Percentiles rank a stretch among this genome's conserved stretches.
These are phyloP conservation scores for Tagetes patula DNA, from an alignment of 129 eudicot species.

Conservation along the genomic window DNA sequence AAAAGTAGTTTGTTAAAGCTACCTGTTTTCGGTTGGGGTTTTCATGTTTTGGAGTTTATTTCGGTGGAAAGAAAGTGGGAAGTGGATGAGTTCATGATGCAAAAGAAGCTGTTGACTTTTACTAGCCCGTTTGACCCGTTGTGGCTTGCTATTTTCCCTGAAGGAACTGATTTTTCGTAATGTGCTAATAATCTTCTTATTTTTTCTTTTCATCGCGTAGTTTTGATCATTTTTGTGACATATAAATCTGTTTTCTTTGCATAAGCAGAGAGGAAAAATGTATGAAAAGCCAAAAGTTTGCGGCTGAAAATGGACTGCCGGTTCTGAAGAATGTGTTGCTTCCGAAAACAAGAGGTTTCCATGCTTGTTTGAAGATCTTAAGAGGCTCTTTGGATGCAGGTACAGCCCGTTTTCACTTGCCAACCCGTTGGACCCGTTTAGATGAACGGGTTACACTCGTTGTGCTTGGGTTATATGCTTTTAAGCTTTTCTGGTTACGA, in stretches of 20 bases:
- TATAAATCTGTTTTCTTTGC: neutral
- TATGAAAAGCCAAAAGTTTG: slow-evolving; percentile 66
- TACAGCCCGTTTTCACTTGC: slow-evolving; percentile 14
- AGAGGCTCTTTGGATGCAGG: slow-evolving; percentile 88
- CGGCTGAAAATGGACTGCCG: slow-evolving; percentile 72
- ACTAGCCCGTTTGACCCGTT: slow-evolving; percentile 53
- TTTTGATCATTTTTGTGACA: slow-evolving; percentile 3
- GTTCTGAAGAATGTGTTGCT: slow-evolving; percentile 70
- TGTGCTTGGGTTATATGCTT: neutral
- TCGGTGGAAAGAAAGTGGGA: slow-evolving; percentile 92
- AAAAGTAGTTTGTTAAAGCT: slow-evolving; percentile 85
- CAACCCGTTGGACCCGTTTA: neutral
- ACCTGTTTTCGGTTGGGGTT: slow-evolving; percentile 90
- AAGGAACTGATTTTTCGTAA: slow-evolving; percentile 94
- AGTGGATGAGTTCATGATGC: slow-evolving; percentile 64
- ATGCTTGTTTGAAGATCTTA: slow-evolving; percentile 70
- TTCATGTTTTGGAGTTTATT: slow-evolving; percentile 77
- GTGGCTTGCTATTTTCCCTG: slow-evolving; percentile 91
- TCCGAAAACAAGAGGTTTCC: slow-evolving; percentile 80
- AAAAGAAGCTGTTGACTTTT: slow-evolving; percentile 54
- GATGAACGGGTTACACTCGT: neutral
- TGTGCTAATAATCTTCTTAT: slow-evolving; percentile 9
- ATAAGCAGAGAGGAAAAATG: slow-evolving; percentile 71
- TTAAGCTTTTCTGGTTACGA: neutral
- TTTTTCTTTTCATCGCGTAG: neutral